Base-by-base conservation (phyloP, 2,329 filamentous ascomycete genomes). In the Simplicillium sp. region DNA sequence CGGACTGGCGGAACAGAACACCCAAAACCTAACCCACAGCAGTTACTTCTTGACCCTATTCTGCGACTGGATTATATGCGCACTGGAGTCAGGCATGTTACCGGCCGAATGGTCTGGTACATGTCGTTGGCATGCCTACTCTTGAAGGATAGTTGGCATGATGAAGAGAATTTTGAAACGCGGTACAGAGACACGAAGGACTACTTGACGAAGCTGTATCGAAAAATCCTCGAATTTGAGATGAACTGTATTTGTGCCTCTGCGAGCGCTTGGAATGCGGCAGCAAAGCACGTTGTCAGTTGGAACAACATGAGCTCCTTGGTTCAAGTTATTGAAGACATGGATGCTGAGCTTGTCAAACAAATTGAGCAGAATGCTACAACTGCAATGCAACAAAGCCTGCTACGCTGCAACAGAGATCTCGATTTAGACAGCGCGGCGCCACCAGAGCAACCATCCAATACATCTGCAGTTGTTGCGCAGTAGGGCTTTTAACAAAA, bases 211-310 rank as follows among this genome's bases (percentile, higher is more conserved):
- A 46, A 46, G 4, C 45, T 62, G 6, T 61, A 58, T 46, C 53
- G 57, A 15, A 50, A 47, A 12, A 50, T 62, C 4, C 52, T 64
- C 18, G 61, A 64, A 42, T 57, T 60, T 39, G 59, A 64, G 48
- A 64, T 64, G 61, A 63, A 62, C 39, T 59, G 56, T 47, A 56
- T 64, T 9, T 64, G 60, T 43, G 61, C 61, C 6, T 50, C 59
- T 13, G 60, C 59, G 3, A 59, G 57, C 43, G 52, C 55, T 11
- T 63, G 59, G 58, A 62, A 63, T 37, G 49, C 53, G 18, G 59
- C 54, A 1, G 60, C 58, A 3, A 58, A 57, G 40, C 61, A 63
- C 33, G 56, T 61, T 9, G 59, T 64, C 17, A 50, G 55, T 35
- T 63, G 61, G 59, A 45, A 55, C 20, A 54, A 48, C 28, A 49